Evolutionary conservation across 2,329 filamentous ascomycete species (phyloP).

Genomic region (Paracoccidioides brasiliensis): DNA sequence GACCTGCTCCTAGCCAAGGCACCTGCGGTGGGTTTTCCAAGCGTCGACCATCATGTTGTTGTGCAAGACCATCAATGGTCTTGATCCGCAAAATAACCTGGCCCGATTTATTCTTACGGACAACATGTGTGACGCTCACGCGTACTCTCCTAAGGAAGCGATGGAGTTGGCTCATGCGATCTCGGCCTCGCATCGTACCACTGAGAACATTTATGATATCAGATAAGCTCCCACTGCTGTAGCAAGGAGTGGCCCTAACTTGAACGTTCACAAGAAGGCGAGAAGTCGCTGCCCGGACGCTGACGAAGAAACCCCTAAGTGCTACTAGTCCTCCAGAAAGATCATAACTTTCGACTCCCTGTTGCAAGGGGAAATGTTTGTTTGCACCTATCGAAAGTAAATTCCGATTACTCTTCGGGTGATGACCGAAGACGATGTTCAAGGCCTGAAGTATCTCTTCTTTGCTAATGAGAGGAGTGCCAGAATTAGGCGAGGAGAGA

Average conservation of each 20-base stretch:
- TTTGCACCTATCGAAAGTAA: conserved; percentile 40
- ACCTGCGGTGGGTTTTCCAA: conserved; percentile 26
- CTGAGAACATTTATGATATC: conserved; percentile 22
- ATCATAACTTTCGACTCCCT: conserved; percentile 19
- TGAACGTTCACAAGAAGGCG: conserved; percentile 51
- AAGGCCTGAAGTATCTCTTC: conserved; percentile 43
- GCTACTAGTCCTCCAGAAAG: conserved; percentile 43
- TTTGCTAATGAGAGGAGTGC: conserved; percentile 31
- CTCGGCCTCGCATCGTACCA: conserved; percentile 11
- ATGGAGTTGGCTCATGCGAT: conserved; percentile 13
- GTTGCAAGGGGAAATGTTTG: conserved; percentile 37
- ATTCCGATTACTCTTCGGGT: conserved; percentile 28
- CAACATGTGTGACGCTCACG: conserved; percentile 30
- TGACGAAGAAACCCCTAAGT: conserved; percentile 49
- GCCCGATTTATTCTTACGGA: conserved; percentile 23
- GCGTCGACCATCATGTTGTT: conserved; percentile 23
- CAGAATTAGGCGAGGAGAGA: conserved; percentile 24
- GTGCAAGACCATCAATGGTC: conserved; percentile 36
- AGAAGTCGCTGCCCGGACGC: conserved; percentile 45
- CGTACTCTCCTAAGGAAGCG: conserved; percentile 30
- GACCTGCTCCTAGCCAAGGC: conserved; percentile 31
- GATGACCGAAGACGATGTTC: conserved; percentile 44
- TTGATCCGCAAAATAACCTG: conserved; percentile 28
- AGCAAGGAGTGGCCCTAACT: conserved; percentile 47
- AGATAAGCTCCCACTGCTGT: conserved; percentile 34